Evolutionary conservation across 1,284 basidiomycete species (phyloP), one percentile per base, ranked within the genome.

Genomic region (Cryptococcus sp.): DNA sequence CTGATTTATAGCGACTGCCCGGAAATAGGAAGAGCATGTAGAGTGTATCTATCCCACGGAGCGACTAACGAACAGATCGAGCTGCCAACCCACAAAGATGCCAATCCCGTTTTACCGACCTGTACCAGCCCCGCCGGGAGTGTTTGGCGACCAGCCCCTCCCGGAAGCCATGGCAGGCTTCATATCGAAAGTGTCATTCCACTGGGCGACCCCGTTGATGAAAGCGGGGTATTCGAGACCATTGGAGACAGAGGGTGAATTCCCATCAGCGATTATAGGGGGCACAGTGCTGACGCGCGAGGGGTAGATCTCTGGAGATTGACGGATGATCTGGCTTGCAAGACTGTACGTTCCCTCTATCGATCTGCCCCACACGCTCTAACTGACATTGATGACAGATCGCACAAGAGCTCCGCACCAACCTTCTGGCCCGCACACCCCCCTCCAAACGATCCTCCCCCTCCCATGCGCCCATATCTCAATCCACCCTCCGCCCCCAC

Each of bases 161-260:
- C 69, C 69, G 2, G 33, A 56, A 20, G 35, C 13, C 3, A 53
- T 39, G 16, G 67, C 69, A 8, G 59, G 55, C 15, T 24, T 38
- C 4, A 20, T 69, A 9, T 66, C 64, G 1, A 52, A 42, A n/a
- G 42, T 65, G 8, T 43, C 63, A 36, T 67, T 65, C 36, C 62
- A 64, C 20, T 71, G 69, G 69, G 46, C 66, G 13, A 63, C 63
- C 7, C 65, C 66, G 1, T 53, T 71, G 35, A 51, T 69, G 23
- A 65, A 66, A 36, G 63, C 62, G 2, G 69, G 67, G 0, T 68
- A 69, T 44, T 64, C 67, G 0, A 33, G 67, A 15, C 66, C 66
- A 1, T 39, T 71, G 2, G 57, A 71, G 24, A 45, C 59, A 2
- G 67, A 71, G 23, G 69, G 69, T 66, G 40, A 59, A 65, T 42